Percentiles rank a stretch among this genome's conserved stretches.
Evolutionary conservation across 2,329 filamentous ascomycete species (phyloP).

Genomic region (Claviceps paspali): DNA sequence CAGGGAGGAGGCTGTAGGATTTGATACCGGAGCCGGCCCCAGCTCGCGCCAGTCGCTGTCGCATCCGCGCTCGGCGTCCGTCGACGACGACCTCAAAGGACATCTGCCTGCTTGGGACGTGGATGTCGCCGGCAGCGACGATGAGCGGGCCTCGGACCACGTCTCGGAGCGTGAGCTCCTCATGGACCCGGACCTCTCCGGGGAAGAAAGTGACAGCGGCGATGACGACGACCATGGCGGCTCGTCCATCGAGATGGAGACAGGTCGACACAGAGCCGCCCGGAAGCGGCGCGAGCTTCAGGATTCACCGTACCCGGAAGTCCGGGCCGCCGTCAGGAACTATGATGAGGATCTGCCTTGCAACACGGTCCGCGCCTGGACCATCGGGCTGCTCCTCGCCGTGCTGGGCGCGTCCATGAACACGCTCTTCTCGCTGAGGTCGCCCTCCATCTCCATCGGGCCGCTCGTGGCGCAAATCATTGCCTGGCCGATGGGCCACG

Average conservation of each 20-base stretch:
- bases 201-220: conserved; percentile 19
- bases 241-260: conserved; percentile 8
- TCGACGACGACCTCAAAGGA: conserved; percentile 13
- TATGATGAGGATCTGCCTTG: conserved; percentile 50
- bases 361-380: conserved; percentile 51
- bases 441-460: conserved; percentile 44
- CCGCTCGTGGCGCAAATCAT: conserved; percentile 48
- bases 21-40: conserved; percentile 8
- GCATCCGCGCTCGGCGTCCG: conserved; percentile 10
- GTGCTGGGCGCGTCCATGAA: conserved; percentile 45
- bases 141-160: conserved; percentile 35
- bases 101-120: conserved; percentile 27
- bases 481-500: conserved; percentile 46
- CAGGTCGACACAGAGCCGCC: conserved; percentile 7
- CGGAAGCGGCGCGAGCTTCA: conserved; percentile 29
- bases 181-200: conserved; percentile 36
- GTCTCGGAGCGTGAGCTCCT: conserved; percentile 26
- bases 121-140: conserved; percentile 25
- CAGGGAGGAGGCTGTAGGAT: conserved; percentile 12
- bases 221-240: not conserved
- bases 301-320: conserved; percentile 52
- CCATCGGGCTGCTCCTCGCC: conserved; percentile 42
- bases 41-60: conserved; percentile 15
- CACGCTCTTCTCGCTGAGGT: conserved; percentile 47
- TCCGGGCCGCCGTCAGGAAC: conserved; percentile 47